Evolutionary conservation across 2,329 filamentous ascomycete genomes (phyloP).

Genomic region (Phaeomoniella chlamydospora): DNA sequence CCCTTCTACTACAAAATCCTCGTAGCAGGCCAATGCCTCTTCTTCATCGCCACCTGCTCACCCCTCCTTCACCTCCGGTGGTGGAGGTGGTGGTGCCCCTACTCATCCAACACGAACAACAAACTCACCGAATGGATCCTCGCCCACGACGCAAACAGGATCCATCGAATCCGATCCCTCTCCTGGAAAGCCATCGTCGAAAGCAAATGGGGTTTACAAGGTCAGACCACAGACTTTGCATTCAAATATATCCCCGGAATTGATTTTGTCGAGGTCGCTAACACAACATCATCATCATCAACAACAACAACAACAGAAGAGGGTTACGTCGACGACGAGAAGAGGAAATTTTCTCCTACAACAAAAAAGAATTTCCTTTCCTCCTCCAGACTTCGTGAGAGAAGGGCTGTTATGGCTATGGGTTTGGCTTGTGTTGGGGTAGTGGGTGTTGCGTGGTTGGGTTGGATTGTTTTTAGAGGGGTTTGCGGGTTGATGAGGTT

Average conservation of each 20-base stretch:
- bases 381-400: too few species aligned
- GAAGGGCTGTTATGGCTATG: too few species aligned
- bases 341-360: too few species aligned
- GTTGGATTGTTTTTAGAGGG: too few species aligned
- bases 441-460: too few species aligned
- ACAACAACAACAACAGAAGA: too few species aligned
- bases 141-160: slow-evolving; percentile 5
- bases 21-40: slow-evolving; percentile 50
- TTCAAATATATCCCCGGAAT: slow-evolving; percentile 59
- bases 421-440: too few species aligned
- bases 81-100: slow-evolving; percentile 37
- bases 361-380: too few species aligned
- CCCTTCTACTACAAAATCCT: slow-evolving; percentile 43
- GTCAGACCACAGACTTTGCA: slow-evolving; percentile 49
- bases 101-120: slow-evolving; percentile 5
- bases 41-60: slow-evolving; percentile 43
- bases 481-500: too few species aligned
- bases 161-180: slow-evolving; percentile 27
- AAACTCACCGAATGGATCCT: neutral
- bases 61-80: slow-evolving; percentile 32
- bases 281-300: too few species aligned
- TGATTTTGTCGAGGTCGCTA: too few species aligned
- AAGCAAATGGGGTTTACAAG: slow-evolving; percentile 48
- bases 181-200: slow-evolving; percentile 50
- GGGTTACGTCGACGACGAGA: too few species aligned